phyloP scores from a whole-genome alignment of 202 grass and related monocot genomes.

The Bolboschoenoplectus hybrid region DNA sequence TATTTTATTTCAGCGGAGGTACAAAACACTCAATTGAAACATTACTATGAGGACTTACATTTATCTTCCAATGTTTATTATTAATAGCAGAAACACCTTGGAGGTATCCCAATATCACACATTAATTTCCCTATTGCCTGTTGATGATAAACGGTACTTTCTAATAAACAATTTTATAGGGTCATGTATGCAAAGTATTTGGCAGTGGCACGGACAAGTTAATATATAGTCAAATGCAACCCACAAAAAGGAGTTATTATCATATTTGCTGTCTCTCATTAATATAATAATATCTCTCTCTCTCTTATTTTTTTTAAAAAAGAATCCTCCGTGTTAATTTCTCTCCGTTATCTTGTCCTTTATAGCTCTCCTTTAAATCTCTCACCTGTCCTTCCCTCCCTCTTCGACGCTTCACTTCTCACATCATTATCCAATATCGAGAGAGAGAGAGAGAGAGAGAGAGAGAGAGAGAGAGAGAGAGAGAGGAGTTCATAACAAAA shows the following conservation, averaged over 20 bases:
- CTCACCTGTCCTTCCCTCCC: background rate
- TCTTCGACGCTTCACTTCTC: constrained; percentile 28
- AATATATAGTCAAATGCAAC: constrained; percentile 19
- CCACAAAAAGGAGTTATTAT: background rate
- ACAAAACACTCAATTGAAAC: no score
- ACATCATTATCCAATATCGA: background rate
- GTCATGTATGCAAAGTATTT: background rate
- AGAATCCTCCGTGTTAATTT: background rate
- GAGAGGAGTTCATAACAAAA: background rate
- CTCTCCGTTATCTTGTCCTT: constrained; percentile 7
- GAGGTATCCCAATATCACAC: no score
- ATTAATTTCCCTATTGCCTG: no score
- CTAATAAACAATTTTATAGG: background rate
- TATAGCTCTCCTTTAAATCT: constrained; percentile 32
- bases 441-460: constrained; percentile 15
- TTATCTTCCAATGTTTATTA: no score
- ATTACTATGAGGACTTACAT: no score
- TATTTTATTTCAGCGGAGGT: no score
- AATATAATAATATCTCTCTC: background rate
- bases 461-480: constrained; percentile 28
- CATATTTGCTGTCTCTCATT: background rate
- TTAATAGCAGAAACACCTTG: no score
- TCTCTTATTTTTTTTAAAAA: background rate
- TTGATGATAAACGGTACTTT: no score
- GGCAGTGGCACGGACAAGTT: background rate